Percentiles rank a stretch among this genome's conserved stretches.
Conservation (phyloP, 1,284 basidiomycete species). For the Inonotus obliquus region DNA sequence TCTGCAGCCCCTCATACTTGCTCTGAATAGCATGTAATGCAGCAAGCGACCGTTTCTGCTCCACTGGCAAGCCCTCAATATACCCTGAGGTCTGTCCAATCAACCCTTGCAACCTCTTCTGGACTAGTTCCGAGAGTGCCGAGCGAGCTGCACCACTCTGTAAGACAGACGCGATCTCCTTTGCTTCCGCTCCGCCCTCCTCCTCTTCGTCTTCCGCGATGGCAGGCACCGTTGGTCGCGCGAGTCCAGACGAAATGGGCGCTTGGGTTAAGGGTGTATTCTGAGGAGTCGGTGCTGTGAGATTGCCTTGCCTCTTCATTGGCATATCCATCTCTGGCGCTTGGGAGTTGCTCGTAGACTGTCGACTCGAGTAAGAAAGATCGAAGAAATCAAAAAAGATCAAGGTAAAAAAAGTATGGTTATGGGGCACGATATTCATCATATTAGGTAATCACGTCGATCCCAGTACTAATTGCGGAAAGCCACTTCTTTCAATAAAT, state of each 20-base stretch:
- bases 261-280: conserved; percentile 75
- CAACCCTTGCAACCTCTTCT: conserved; percentile 60
- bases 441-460: too few relatives aligned
- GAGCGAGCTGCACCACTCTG: conserved; percentile 33
- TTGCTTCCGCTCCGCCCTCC: conserved; percentile 42
- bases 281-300: conserved; percentile 73
- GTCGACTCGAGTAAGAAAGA: not conserved
- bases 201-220: conserved; percentile 64
- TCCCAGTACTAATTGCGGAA: too few relatives aligned
- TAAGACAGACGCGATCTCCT: conserved; percentile 16
- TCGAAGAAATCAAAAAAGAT: not conserved
- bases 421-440: too few relatives aligned
- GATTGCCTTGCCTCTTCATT: not conserved
- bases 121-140: conserved; percentile 58
- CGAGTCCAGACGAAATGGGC: conserved; percentile 62
- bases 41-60: conserved; percentile 84
- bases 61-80: conserved; percentile 79
- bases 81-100: conserved; percentile 83
- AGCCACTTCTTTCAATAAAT: too few relatives aligned
- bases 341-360: not conserved
- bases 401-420: too few relatives aligned
- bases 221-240: conserved; percentile 63
- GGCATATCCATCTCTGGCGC: not conserved
- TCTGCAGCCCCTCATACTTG: conserved; percentile 90
- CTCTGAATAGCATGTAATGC: conserved; percentile 93